phyloP scores from a whole-genome alignment of 164 flowering plant species.

The Liquidambar formosana region DNA sequence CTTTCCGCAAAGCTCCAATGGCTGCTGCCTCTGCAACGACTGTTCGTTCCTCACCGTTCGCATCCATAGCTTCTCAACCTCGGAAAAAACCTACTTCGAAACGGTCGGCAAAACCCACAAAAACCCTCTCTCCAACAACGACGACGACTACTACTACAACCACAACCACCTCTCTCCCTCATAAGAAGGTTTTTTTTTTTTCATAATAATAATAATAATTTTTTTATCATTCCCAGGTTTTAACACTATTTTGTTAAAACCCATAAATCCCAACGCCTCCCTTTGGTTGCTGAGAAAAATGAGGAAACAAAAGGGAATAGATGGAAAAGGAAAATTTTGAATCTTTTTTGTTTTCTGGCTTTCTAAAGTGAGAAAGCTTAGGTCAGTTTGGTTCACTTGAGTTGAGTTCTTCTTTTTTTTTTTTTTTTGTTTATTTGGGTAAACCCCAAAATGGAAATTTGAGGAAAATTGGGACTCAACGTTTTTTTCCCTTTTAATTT shows the following conservation, averaged over 20 bases:
- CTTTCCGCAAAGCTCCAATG: neutral
- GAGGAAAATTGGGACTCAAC: no score
- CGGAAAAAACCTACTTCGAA: constrained; percentile 20
- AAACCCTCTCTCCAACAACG: constrained; percentile 12
- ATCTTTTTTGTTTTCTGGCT: no score
- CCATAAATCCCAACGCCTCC: no score
- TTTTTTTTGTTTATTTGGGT: no score
- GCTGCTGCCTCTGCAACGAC: constrained; percentile 9
- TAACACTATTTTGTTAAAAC: neutral
- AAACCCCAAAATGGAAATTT: no score
- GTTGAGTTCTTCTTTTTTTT: no score
- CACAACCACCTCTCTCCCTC: constrained; percentile 14
- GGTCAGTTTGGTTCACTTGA: no score
- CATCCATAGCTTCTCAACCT: constrained; percentile 23
- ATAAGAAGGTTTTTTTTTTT: constrained; percentile 43
- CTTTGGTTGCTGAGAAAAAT: neutral
- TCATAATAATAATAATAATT: no score
- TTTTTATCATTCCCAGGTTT: neutral
- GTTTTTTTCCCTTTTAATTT: neutral
- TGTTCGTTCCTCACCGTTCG: constrained; percentile 10
- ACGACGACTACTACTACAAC: constrained; percentile 2
- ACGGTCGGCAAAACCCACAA: constrained; percentile 19
- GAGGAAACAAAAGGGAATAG: neutral
- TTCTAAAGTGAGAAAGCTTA: no score
- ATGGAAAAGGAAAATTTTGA: neutral